Base-by-base conservation (phyloP, 805 yeast species). In the Ogataea kodamae region DNA sequence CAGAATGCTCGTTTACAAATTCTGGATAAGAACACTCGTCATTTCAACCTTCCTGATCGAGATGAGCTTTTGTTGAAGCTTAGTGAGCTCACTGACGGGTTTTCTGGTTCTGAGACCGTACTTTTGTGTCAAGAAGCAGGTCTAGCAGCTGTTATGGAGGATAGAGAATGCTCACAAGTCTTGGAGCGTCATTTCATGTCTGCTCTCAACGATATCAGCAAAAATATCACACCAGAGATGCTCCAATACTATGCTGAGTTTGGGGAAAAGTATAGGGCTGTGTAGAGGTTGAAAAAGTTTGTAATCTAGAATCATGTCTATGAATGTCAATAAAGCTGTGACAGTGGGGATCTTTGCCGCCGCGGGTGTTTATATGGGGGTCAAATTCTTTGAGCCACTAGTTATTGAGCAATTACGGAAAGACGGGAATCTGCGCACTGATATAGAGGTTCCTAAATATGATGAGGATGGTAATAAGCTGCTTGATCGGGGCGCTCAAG, bases 81-180 rank as follows among this genome's bases (percentile, higher is more conserved):
- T 8, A 88, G 95, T 0, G 57, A 48, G 2, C 50, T 62, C 5
- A 84, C 96, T 0, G 90, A 82, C 0, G 97, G 98, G 1, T 88
- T 95, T 52, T 88, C 97, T 0, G 99, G 99, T 22, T 96, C 97
- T 0, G 98, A 92, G 58, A 85, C 92, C 22, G 95, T 89, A 0
- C 68, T 88, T 13, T 57, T 90, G 13, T 86, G 96, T 49, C 97
- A 89, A 57, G 97, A 90, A 58, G 96, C 97, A 0, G 98, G 98
- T 2, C 62, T 92, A 9, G 76, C 83, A n/a, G 96, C 97, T 0
- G 78, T 92, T 38, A 87, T 86, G 81, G 96, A 86, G 46, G 62
- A 83, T 42, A 58, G 71, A 5, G 62, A 75, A 4, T 70, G 83
- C 6, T 50, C 52, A 1, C 45, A 48, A 5, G 94, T 89, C 0